Evolutionary conservation across 2,329 filamentous ascomycete species (phyloP).

Genomic region (Cladophialophora chaetospira): DNA sequence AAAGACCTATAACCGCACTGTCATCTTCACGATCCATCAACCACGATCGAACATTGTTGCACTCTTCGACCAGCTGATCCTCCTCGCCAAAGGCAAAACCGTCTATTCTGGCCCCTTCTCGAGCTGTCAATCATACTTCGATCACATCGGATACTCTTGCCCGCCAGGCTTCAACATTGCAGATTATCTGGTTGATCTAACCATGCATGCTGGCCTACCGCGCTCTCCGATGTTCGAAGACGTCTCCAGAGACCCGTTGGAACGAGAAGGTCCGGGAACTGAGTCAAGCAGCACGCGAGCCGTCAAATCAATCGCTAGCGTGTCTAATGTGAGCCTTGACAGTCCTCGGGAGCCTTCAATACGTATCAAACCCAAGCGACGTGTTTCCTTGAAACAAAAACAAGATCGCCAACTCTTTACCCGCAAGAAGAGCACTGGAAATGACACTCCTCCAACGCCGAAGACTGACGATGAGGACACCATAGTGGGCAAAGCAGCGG

Average conservation of each 20-base stretch:
- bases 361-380: slow-evolving; percentile 69
- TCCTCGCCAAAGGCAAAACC: slow-evolving; percentile 83
- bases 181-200: slow-evolving; percentile 94
- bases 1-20: slow-evolving; percentile 94
- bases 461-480: slow-evolving; percentile 64
- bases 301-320: slow-evolving; percentile 86
- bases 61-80: slow-evolving; percentile 88
- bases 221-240: slow-evolving; percentile 58
- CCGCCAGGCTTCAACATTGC: slow-evolving; percentile 98
- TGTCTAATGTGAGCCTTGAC: slow-evolving; percentile 73
- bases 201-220: slow-evolving; percentile 82
- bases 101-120: slow-evolving; percentile 93
- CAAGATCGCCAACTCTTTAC: slow-evolving; percentile 92
- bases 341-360: slow-evolving; percentile 64
- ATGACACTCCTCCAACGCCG: slow-evolving; percentile 59
- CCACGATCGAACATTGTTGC: slow-evolving; percentile 98
- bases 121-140: slow-evolving; percentile 89
- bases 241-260: slow-evolving; percentile 58
- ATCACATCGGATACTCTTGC: slow-evolving; percentile 86
- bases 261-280: slow-evolving; percentile 63
- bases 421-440: slow-evolving; percentile 63
- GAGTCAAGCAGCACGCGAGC: slow-evolving; percentile 84
- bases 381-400: slow-evolving; percentile 77
- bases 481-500: slow-evolving; percentile 39
- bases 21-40: slow-evolving; percentile 98